Conservation (phyloP, 495 filamentous ascomycete species). For the Podospora conica region DNA sequence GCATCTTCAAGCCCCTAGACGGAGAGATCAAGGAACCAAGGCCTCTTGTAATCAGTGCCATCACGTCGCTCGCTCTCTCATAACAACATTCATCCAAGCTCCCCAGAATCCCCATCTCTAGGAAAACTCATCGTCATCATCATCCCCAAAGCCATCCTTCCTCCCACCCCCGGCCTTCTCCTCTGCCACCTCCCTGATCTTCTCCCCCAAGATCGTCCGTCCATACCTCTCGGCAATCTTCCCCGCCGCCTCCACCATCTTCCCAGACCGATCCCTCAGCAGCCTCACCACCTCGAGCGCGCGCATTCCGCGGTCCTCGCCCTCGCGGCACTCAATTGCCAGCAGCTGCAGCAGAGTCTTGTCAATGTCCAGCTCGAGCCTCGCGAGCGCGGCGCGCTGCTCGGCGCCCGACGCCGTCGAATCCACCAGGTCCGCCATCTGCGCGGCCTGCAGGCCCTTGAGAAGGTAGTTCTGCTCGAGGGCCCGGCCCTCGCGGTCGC, state of each 20-base stretch:
- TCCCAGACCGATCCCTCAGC: slow-evolving; percentile 70
- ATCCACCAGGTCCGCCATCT: slow-evolving; percentile 65
- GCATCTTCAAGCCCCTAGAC: too few species aligned
- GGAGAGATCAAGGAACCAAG: background rate
- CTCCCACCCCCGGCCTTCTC: slow-evolving; percentile 38
- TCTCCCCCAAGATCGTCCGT: slow-evolving; percentile 69
- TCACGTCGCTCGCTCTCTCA: background rate
- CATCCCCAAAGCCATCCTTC: slow-evolving; percentile 28
- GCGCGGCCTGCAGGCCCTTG: slow-evolving; percentile 59
- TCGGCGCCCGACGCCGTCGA: slow-evolving; percentile 42
- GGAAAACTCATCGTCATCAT: slow-evolving; percentile 11
- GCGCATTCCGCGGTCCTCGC: slow-evolving; percentile 89
- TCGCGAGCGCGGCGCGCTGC: slow-evolving; percentile 62
- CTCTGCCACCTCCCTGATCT: slow-evolving; percentile 77
- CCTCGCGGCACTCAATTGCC: slow-evolving; percentile 82
- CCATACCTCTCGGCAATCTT: slow-evolving; percentile 80
- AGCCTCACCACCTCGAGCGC: slow-evolving; percentile 76
- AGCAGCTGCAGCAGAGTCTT: slow-evolving; percentile 85
- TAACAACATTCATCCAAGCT: background rate
- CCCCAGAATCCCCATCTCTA: background rate
- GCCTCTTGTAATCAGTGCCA: background rate
- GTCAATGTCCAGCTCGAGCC: slow-evolving; percentile 74
- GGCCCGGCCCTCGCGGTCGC: slow-evolving; percentile 30
- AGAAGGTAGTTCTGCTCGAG: slow-evolving; percentile 78
- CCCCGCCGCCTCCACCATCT: slow-evolving; percentile 77